Percentiles rank a stretch among this genome's conserved stretches.
Evolutionary conservation across 2,329 filamentous ascomycete species (phyloP).

Genomic region (Parascedosporium putredinis): DNA sequence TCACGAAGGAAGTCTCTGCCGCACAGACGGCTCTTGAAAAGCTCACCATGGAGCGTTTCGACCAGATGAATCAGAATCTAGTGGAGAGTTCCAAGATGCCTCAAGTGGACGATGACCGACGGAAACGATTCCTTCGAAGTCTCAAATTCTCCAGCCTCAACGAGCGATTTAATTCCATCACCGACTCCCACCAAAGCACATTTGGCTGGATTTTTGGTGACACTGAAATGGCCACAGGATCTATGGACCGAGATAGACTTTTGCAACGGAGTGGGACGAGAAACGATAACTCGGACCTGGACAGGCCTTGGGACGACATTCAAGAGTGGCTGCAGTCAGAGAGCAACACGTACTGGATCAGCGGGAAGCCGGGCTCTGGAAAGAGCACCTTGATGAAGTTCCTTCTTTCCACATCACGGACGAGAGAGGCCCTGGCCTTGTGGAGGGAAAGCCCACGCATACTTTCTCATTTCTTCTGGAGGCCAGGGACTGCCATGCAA

Average conservation of each 20-base stretch:
- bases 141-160: slow-evolving; percentile 2
- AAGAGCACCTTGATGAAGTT: slow-evolving; percentile 24
- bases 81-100: no score
- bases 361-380: slow-evolving; percentile 21
- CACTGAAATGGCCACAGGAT: no score
- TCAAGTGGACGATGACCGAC: background rate
- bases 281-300: background rate
- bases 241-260: no score
- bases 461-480: slow-evolving; percentile 21
- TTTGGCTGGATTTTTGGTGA: background rate
- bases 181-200: background rate
- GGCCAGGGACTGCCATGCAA: slow-evolving; percentile 17
- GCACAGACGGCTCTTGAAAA: no score
- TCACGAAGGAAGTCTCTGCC: no score
- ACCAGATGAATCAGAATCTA: no score
- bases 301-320: slow-evolving; percentile 9
- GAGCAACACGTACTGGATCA: slow-evolving; percentile 18
- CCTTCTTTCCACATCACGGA: slow-evolving; percentile 12
- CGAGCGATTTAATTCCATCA: background rate
- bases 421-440: slow-evolving; percentile 8
- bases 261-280: background rate
- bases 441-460: slow-evolving; percentile 14
- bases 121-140: background rate
- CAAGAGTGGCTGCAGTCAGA: slow-evolving; percentile 11
- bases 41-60: no score